phyloP scores from a whole-genome alignment of 495 filamentous ascomycete genomes.

The Xylaria bambusicola region DNA sequence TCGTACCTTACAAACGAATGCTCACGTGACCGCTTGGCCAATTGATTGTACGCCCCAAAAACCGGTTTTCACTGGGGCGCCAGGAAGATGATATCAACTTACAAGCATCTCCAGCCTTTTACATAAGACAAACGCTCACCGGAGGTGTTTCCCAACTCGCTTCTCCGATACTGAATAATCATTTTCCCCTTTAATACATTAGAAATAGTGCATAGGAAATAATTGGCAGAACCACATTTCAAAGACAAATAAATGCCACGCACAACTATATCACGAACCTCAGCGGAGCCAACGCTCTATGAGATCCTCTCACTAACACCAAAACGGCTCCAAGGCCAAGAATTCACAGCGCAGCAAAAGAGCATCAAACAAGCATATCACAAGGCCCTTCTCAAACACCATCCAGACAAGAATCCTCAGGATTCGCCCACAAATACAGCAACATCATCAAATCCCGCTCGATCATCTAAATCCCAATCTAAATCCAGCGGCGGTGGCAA shows the following conservation, averaged over 20 bases:
- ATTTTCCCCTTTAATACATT: not conserved
- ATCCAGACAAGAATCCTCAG: conserved; percentile 70
- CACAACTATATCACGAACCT: conserved; percentile 31
- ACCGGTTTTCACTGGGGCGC: conserved; percentile 11
- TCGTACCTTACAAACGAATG: not conserved
- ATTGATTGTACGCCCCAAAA: conserved; percentile 13
- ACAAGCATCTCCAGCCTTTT: conserved; percentile 14
- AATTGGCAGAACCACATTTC: not conserved
- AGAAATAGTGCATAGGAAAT: not conserved
- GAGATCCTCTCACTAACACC: conserved; percentile 46
- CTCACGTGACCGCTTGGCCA: conserved; percentile 20
- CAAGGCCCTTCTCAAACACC: conserved; percentile 72
- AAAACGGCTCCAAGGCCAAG: conserved; percentile 30
- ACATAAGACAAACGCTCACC: not conserved
- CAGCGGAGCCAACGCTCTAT: conserved; percentile 45
- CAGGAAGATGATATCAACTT: conserved; percentile 15
- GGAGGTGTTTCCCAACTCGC: too few relatives aligned
- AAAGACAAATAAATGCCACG: conserved; percentile 25
- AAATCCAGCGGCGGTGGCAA: not conserved
- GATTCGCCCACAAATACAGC: conserved; percentile 12
- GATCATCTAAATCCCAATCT: conserved; percentile 18
- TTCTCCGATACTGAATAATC: not conserved
- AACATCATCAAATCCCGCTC: conserved; percentile 19
- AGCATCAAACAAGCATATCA: conserved; percentile 75
- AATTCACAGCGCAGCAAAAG: conserved; percentile 27